These are phyloP conservation scores for Cardamine occulta DNA, from an alignment of 345 rosid genomes.

Conservation along the genomic window DNA sequence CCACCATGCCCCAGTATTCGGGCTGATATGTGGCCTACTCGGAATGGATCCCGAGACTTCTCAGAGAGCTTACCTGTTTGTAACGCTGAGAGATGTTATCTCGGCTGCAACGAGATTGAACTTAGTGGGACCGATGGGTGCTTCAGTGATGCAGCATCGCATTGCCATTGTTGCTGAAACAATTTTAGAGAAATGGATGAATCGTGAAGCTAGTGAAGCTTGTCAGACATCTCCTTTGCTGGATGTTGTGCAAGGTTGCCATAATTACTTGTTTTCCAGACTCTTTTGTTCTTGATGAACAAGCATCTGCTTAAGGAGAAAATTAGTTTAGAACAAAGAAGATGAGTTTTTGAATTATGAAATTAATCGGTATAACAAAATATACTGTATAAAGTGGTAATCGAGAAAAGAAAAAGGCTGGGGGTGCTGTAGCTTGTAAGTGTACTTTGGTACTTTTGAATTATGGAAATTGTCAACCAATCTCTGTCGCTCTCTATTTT, in stretches of 20 bases:
- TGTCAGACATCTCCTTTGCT: slow-evolving; percentile 87
- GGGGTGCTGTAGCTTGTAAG: slow-evolving; percentile 5
- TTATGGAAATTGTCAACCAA: background rate
- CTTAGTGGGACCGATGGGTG: slow-evolving; percentile 76
- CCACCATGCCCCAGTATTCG: slow-evolving; percentile 88
- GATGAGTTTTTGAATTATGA: background rate
- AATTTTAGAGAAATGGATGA: slow-evolving; percentile 59
- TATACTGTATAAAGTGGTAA: background rate
- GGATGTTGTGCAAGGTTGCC: slow-evolving; percentile 81
- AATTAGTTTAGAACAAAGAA: background rate
- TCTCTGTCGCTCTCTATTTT: slow-evolving; percentile 20
- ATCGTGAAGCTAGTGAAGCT: slow-evolving; percentile 68
- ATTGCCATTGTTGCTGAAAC: slow-evolving; percentile 65
- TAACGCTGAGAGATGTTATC: slow-evolving; percentile 71
- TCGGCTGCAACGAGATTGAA: slow-evolving; percentile 94
- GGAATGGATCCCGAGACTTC: slow-evolving; percentile 63
- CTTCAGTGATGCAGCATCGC: slow-evolving; percentile 80
- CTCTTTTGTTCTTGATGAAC: slow-evolving; percentile 70
- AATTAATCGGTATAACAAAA: background rate
- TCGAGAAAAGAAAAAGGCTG: slow-evolving; percentile 3
- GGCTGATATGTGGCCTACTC: slow-evolving; percentile 74
- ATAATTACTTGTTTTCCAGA: slow-evolving; percentile 79
- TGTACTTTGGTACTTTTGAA: slow-evolving; percentile 10
- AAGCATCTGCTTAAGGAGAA: background rate
- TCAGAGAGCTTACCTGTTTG: slow-evolving; percentile 82